phyloP scores from a whole-genome alignment of 169 alveolate genomes.

The Plasmodium inui region DNA sequence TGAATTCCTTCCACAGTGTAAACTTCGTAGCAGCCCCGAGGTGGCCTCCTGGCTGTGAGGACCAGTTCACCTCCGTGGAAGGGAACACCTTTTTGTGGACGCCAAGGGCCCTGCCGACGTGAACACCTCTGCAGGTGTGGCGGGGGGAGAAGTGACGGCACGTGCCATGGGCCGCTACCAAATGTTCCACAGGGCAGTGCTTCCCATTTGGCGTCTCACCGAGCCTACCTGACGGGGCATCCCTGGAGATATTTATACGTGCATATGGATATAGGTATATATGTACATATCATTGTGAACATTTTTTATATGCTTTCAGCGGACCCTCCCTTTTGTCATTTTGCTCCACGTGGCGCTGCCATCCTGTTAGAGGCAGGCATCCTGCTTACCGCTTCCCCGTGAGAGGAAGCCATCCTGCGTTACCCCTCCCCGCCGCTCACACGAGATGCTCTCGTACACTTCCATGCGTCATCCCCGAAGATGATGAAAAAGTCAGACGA shows the following conservation, averaged over 20 bases:
- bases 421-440: background rate
- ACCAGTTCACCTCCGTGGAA: background rate
- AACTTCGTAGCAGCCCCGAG: background rate
- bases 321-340: background rate
- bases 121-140: background rate
- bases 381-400: background rate
- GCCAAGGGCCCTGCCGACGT: background rate
- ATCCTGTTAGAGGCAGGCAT: background rate
- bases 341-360: background rate
- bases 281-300: background rate
- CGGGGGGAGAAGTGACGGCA: background rate
- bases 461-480: background rate
- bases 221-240: background rate
- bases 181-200: background rate
- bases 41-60: background rate
- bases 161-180: background rate
- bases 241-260: background rate
- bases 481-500: slow-evolving; percentile 49
- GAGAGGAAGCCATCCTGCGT: background rate
- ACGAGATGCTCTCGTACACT: background rate
- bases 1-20: background rate
- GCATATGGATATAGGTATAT: background rate
- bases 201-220: background rate
- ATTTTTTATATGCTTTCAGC: background rate
- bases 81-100: no score